Percentiles rank a stretch among this genome's conserved stretches.
Conservation (phyloP, 1,284 basidiomycete species). For the Apiotrichum brassicae region DNA sequence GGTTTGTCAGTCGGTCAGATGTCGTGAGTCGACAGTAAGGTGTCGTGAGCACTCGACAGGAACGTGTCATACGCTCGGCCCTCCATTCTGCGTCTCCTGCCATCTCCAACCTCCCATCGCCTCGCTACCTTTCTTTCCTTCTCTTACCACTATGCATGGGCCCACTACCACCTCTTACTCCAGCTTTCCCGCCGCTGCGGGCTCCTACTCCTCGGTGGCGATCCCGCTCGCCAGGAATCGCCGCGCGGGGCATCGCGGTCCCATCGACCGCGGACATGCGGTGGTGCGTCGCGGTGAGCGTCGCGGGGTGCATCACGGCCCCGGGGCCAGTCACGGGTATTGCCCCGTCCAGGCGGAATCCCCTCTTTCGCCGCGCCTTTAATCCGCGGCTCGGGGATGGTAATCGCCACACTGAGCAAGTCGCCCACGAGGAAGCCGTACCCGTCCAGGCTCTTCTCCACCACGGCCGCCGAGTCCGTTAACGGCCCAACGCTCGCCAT, state of each 20-base stretch:
- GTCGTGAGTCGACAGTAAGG: no score
- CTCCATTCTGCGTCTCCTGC: no score
- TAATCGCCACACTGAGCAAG: constrained; percentile 30
- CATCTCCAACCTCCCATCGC: no score
- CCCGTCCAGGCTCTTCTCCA: constrained; percentile 37
- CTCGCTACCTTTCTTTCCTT: no score
- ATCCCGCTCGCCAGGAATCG: no score
- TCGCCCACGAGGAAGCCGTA: constrained; percentile 42
- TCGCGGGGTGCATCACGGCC: constrained; percentile 5
- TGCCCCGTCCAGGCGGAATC: not conserved
- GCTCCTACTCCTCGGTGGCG: no score
- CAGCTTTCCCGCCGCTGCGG: no score
- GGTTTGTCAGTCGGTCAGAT: no score
- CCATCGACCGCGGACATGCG: constrained; percentile 1
- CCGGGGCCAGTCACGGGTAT: not conserved
- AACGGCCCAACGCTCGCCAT: constrained; percentile 11
- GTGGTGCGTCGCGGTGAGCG: constrained; percentile 1
- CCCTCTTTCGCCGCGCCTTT: not conserved
- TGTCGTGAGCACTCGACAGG: no score
- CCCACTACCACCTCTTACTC: no score
- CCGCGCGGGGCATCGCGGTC: constrained; percentile 7
- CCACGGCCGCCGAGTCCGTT: constrained; percentile 12
- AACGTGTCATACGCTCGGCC: no score
- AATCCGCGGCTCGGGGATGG: constrained; percentile 32
- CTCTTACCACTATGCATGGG: no score